Conservation (phyloP, 331 rosid species). For the Arachis monticola region DNA sequence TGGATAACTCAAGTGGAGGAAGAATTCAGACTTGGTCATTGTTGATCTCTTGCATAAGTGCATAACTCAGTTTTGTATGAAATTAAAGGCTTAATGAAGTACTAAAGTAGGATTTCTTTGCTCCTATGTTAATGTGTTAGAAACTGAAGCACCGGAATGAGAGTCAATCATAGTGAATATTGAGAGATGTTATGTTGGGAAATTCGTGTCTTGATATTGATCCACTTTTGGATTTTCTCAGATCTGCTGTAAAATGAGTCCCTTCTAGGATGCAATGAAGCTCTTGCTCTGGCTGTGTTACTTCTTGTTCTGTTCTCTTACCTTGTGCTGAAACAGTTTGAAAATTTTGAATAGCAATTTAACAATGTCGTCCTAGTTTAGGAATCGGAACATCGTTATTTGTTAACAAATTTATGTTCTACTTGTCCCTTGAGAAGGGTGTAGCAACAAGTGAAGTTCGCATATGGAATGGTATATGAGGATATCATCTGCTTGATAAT, state of each 20-base stretch:
- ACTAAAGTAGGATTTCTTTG: conserved; percentile 21
- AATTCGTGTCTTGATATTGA: conserved; percentile 22
- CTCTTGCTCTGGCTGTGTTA: conserved; percentile 28
- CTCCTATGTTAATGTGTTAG: conserved; percentile 5
- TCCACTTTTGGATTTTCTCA: conserved; percentile 33
- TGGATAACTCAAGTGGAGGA: no score
- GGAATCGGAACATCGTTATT: background rate
- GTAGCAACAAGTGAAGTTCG: background rate
- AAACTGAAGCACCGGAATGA: conserved; percentile 15
- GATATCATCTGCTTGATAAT: conserved; percentile 3
- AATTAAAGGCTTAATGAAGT: conserved; percentile 28
- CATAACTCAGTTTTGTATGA: background rate
- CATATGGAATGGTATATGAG: conserved; percentile 22
- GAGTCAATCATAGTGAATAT: conserved; percentile 17
- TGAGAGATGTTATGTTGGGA: conserved; percentile 25
- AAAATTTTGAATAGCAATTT: conserved; percentile 22
- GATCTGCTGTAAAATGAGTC: conserved; percentile 2
- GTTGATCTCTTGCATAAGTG: conserved; percentile 6
- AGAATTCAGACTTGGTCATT: no score
- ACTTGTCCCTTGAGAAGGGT: background rate
- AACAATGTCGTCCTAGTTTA: conserved; percentile 19
- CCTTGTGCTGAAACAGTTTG: conserved; percentile 15
- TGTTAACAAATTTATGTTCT: conserved; percentile 12
- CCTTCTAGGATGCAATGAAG: background rate
- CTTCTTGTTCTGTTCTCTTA: conserved; percentile 4